These are phyloP conservation scores for Alternaria triticina DNA, from an alignment of 2,329 filamentous ascomycete genomes.

Conservation along the genomic window DNA sequence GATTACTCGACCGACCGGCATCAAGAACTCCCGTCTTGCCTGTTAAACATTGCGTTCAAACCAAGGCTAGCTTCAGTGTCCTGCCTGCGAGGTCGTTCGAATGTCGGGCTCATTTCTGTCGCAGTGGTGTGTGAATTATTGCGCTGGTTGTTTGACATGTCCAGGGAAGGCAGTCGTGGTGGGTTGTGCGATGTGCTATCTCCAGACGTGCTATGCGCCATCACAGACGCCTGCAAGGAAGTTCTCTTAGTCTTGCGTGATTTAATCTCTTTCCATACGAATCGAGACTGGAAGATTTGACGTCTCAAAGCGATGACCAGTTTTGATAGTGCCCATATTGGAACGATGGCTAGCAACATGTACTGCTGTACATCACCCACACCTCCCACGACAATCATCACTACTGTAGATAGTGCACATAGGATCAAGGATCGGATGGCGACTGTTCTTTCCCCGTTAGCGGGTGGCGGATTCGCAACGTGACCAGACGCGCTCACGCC, in stretches of 20 bases:
- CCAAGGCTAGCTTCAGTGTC: background rate
- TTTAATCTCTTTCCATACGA: background rate
- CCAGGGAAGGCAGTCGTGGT: background rate
- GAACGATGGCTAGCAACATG: background rate
- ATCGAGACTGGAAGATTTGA: background rate
- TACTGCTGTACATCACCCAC: too few species aligned
- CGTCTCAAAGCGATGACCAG: background rate
- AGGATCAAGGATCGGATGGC: too few species aligned
- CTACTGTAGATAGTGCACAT: too few species aligned
- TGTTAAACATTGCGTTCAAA: background rate
- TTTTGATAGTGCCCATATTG: background rate
- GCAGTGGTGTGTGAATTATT: background rate
- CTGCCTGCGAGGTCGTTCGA: background rate
- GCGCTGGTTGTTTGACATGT: background rate
- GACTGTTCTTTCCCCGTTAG: too few species aligned
- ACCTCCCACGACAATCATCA: too few species aligned
- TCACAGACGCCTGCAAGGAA: background rate
- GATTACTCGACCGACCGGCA: too few species aligned
- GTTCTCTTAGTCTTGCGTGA: background rate
- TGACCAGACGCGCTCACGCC: too few species aligned
- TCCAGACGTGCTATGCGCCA: background rate
- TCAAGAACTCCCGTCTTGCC: background rate
- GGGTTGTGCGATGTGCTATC: fast-evolving
- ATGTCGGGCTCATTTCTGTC: background rate
- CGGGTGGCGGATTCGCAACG: too few species aligned